Evolutionary conservation across 2,329 filamentous ascomycete species (phyloP).

Genomic region (Calonectria crousiana): DNA sequence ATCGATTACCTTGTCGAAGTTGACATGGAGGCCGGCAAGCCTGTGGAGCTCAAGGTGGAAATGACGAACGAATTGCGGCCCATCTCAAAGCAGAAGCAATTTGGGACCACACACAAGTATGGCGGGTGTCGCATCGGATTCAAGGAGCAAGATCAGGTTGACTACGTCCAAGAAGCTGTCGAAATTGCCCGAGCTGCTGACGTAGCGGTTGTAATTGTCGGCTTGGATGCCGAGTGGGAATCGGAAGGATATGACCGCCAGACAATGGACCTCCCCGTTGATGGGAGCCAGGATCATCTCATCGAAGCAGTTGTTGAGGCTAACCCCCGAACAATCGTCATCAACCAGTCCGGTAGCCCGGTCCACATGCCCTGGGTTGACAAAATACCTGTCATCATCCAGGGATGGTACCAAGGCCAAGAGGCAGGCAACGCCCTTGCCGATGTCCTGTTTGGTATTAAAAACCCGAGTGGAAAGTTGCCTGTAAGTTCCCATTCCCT

Average conservation of each 20-base stretch:
- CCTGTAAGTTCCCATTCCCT: conserved; percentile 58
- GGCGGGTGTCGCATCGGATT: conserved; percentile 80
- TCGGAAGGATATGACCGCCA: conserved; percentile 81
- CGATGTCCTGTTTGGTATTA: conserved; percentile 76
- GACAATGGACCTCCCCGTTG: conserved; percentile 76
- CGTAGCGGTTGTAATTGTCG: conserved; percentile 76
- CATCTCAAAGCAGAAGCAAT: conserved; percentile 68
- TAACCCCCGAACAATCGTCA: conserved; percentile 75
- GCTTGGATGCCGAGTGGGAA: conserved; percentile 81
- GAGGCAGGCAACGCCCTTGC: conserved; percentile 78
- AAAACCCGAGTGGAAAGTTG: conserved; percentile 76
- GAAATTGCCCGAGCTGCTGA: conserved; percentile 72
- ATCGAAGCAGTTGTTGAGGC: conserved; percentile 71
- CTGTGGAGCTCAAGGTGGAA: conserved; percentile 66
- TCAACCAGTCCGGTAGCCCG: conserved; percentile 60
- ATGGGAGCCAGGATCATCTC: conserved; percentile 68
- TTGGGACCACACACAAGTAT: conserved; percentile 72
- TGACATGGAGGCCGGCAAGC: conserved; percentile 68
- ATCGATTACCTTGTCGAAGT: conserved; percentile 73
- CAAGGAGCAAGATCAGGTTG: conserved; percentile 72
- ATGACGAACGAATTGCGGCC: conserved; percentile 74
- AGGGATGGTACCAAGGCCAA: conserved; percentile 66
- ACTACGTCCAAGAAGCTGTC: conserved; percentile 74
- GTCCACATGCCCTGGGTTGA: conserved; percentile 76
- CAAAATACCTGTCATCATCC: conserved; percentile 74